A percentile compares a stretch with the other conserved stretches of the same genome.
phyloP scores from a whole-genome alignment of 2,329 filamentous ascomycete species.

The Cadophora sp. region DNA sequence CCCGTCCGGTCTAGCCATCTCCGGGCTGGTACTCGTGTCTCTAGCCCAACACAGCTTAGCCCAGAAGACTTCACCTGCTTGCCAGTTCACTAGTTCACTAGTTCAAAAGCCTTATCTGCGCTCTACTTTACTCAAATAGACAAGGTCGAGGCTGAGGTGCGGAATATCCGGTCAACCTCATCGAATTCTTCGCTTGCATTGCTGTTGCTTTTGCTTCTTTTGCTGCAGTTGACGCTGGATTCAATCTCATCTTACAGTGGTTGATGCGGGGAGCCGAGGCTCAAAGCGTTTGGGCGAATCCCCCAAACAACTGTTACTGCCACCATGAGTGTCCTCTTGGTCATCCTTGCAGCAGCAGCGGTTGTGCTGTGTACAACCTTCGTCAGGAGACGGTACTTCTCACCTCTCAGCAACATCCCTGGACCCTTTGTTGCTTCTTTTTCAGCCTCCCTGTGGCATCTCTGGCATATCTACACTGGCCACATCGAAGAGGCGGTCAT shows the following conservation, averaged over 20 bases:
- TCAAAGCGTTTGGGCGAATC: neutral
- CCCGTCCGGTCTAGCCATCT: neutral
- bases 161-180: neutral
- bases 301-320: neutral
- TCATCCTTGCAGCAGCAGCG: slow-evolving; percentile 6
- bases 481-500: slow-evolving; percentile 49
- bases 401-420: slow-evolving; percentile 45
- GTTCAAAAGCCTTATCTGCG: neutral
- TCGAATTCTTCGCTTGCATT: neutral
- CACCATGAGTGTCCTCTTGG: slow-evolving; percentile 18
- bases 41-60: too few relatives aligned
- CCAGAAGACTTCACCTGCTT: neutral
- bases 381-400: slow-evolving; percentile 21
- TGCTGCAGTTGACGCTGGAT: neutral
- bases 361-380: slow-evolving; percentile 11
- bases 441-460: slow-evolving; percentile 49
- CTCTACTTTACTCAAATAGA: neutral
- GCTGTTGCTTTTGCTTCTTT: neutral
- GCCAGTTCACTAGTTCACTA: neutral
- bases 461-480: slow-evolving; percentile 48
- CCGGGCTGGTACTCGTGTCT: too few relatives aligned
- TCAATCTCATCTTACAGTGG: neutral
- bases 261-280: slow-evolving; percentile 9
- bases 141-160: neutral
- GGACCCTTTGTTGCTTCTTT: slow-evolving; percentile 52